These are phyloP conservation scores for Pythium phragmitis DNA, from an alignment of 352 stramenopile genomes.

Conservation along the genomic window DNA sequence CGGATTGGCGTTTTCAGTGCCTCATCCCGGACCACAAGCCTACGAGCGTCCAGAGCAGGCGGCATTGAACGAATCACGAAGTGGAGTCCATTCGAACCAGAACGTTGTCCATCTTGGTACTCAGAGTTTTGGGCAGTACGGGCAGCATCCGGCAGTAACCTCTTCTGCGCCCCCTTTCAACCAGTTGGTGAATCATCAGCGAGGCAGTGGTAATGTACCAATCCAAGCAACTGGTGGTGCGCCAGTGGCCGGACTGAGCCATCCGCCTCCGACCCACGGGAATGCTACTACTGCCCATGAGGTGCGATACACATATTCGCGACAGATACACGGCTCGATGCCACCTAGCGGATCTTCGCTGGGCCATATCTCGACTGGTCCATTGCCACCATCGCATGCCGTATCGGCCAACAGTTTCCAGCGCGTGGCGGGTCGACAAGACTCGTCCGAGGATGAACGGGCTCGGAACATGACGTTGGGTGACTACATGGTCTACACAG, in stretches of 20 bases:
- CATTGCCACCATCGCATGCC: not conserved
- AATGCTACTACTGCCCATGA: not conserved
- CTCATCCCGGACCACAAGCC: not conserved
- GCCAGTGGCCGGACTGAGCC: not conserved
- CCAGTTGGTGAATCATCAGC: not conserved
- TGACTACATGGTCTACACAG: slow-evolving; percentile 17
- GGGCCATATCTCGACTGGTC: not conserved
- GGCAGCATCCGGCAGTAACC: not conserved
- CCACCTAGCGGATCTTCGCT: not conserved
- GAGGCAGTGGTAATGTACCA: not conserved
- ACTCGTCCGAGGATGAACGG: slow-evolving; percentile 1
- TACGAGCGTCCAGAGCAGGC: not conserved
- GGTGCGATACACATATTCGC: not conserved
- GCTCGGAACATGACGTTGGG: slow-evolving; percentile 11
- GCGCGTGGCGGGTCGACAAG: not conserved
- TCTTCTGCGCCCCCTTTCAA: not conserved
- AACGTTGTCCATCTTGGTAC: too few relatives aligned
- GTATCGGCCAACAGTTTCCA: not conserved
- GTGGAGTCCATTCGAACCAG: not conserved
- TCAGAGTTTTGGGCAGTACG: not conserved
- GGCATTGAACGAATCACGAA: not conserved
- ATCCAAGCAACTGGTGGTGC: too few relatives aligned
- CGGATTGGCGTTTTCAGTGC: not conserved
- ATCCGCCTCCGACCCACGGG: not conserved
- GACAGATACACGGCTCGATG: not conserved